Percentiles rank a stretch among this genome's conserved stretches.
Conservation (phyloP, 2,329 filamentous ascomycete species). For the Lizonia empirigonia region DNA sequence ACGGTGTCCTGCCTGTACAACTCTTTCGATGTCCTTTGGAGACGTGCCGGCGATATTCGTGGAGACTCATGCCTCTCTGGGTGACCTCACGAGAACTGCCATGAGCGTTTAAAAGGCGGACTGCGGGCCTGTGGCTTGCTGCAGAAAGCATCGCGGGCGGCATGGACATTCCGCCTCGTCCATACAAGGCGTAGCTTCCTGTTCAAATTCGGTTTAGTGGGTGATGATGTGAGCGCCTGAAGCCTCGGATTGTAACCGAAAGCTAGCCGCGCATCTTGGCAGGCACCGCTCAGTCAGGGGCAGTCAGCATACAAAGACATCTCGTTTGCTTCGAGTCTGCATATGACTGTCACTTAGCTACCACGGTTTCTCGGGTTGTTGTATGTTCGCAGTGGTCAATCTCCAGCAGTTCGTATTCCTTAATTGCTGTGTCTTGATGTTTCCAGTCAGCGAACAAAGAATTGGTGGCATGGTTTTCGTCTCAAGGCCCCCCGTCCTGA, state of each 20-base stretch:
- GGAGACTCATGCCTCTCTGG: background rate
- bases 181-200: constrained; percentile 6
- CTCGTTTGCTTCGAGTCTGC: background rate
- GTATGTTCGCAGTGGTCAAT: background rate
- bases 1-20: background rate
- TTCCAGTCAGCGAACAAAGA: background rate
- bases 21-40: background rate
- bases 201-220: constrained; percentile 7
- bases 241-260: constrained; percentile 9
- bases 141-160: constrained; percentile 6
- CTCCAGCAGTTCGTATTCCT: background rate
- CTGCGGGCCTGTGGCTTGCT: constrained; percentile 13
- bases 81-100: background rate
- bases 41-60: background rate
- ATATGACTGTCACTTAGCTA: background rate
- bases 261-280: constrained; percentile 16
- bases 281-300: constrained; percentile 14
- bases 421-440: background rate
- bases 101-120: background rate
- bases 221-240: constrained; percentile 8
- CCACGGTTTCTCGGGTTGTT: background rate
- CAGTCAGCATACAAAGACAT: background rate
- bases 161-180: constrained; percentile 5
- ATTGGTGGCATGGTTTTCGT: constrained; percentile 2
- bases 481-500: constrained; percentile 16